phyloP scores from a whole-genome alignment of 331 rosid species.

The Phaseolus coccineus region DNA sequence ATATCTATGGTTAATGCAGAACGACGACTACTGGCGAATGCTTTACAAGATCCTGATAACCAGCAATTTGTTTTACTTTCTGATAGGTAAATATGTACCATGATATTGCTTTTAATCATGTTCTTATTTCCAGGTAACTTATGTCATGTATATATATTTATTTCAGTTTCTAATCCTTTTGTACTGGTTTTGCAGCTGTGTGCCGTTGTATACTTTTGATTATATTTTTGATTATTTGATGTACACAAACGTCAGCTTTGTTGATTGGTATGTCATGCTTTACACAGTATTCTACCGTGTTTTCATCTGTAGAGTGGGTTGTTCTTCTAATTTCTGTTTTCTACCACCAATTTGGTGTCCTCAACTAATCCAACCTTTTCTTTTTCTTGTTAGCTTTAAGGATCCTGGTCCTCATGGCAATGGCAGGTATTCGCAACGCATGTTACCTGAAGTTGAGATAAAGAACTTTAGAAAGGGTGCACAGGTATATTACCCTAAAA shows the following conservation, averaged over 20 bases:
- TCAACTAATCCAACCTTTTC: constrained; percentile 29
- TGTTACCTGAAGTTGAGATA: constrained; percentile 91
- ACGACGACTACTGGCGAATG: constrained; percentile 77
- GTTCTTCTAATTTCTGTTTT: constrained; percentile 36
- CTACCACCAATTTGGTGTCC: constrained; percentile 17
- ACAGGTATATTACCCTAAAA: constrained; percentile 64
- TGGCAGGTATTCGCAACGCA: constrained; percentile 87
- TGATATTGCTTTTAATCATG: constrained; percentile 21
- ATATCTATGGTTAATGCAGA: constrained; percentile 96
- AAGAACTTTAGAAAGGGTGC: constrained; percentile 98
- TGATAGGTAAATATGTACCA: constrained; percentile 66
- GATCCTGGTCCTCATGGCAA: constrained; percentile 98
- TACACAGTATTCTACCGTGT: not conserved
- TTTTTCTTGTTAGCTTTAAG: constrained; percentile 64
- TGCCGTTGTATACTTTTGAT: constrained; percentile 78
- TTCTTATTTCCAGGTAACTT: constrained; percentile 22
- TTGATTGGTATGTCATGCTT: constrained; percentile 75
- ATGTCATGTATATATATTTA: constrained; percentile 6
- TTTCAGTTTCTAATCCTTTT: constrained; percentile 43
- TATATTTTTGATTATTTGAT: constrained; percentile 84
- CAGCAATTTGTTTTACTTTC: constrained; percentile 95
- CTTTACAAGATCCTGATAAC: constrained; percentile 83
- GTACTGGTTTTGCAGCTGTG: constrained; percentile 75
- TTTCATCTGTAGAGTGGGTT: not conserved
- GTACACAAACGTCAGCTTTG: constrained; percentile 85